Evolutionary conservation across 305 asterid species (phyloP).

Genomic region (Plantago coronopus): DNA sequence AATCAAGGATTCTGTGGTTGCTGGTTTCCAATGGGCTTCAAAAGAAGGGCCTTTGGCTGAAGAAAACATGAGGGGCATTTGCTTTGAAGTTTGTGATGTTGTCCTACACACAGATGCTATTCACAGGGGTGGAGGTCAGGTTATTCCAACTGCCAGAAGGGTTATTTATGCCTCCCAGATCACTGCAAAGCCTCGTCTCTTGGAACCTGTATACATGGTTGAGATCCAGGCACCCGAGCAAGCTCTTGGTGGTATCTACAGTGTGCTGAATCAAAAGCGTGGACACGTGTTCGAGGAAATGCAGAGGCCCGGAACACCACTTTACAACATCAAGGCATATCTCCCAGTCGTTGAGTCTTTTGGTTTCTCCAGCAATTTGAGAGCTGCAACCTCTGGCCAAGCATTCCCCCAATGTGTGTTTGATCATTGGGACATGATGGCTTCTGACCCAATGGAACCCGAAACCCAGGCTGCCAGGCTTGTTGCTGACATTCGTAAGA

Average conservation of each 20-base stretch:
- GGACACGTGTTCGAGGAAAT: slow-evolving; percentile 65
- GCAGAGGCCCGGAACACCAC: slow-evolving; percentile 73
- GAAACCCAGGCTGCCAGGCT: slow-evolving; percentile 46
- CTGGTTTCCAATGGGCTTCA: slow-evolving; percentile 92
- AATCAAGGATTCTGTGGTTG: slow-evolving; percentile 77
- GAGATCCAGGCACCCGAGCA: slow-evolving; percentile 72
- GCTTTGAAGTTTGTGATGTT: slow-evolving; percentile 75
- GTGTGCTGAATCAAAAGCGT: slow-evolving; percentile 69
- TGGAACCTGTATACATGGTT: slow-evolving; percentile 61
- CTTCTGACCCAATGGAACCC: slow-evolving; percentile 55
- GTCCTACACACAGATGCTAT: slow-evolving; percentile 82
- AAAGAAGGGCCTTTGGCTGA: slow-evolving; percentile 75
- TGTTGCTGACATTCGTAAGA: slow-evolving; percentile 50
- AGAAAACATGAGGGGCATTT: slow-evolving; percentile 79
- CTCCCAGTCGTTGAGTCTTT: slow-evolving; percentile 62
- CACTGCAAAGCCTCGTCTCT: slow-evolving; percentile 63
- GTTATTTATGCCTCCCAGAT: slow-evolving; percentile 60
- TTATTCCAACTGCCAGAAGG: slow-evolving; percentile 69
- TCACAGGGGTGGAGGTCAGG: slow-evolving; percentile 77
- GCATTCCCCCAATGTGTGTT: slow-evolving; percentile 67
- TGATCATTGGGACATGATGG: slow-evolving; percentile 72
- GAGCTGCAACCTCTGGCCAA: slow-evolving; percentile 66
- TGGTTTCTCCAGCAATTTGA: slow-evolving; percentile 46
- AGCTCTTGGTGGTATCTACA: slow-evolving; percentile 70
- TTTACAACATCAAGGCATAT: slow-evolving; percentile 69